Base-by-base conservation (phyloP, 202 grass and related monocot species). In the Hordeum pubiflorum region DNA sequence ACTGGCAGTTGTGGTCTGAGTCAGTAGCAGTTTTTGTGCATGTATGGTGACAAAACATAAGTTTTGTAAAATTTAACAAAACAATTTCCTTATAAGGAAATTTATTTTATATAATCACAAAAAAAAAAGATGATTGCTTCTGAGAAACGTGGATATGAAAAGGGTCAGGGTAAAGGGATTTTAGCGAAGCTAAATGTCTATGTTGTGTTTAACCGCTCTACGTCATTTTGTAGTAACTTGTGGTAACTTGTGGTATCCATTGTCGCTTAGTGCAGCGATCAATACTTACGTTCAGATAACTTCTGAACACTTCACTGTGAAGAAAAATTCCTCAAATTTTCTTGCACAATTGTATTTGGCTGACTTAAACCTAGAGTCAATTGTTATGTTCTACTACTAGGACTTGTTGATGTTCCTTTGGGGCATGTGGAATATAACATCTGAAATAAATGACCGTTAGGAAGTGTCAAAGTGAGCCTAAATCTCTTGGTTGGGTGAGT, bases 171-270 rank as follows among this genome's bases (percentile, higher is more conserved):
- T 21, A 18, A 10, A 1, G 8, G 8, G 26, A 57, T 39, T 18
- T 18, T 37, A 57, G 11, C 29, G 23, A 69, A 68, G 77, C 48
- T 66, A 40, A n/a, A 80, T 80, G 15, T 56, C 66, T 80, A 26
- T 1, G 37, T 5, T 4, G 2, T 68, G 17, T 27, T 7, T 79
- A 79, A 36, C 21, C 55, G 31, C 7, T 79, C 61, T 22, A 37
- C 20, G 21, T 34, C 4, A 37, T 10, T 36, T 52, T 38, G 1
- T 61, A 7, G 32, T 36, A 54, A 24, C 21, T 14, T 2, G n/a
- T 4, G 2, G 32, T 36, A 54, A 24, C 21, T 14, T 2, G n/a
- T 4, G 2, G 0, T 55, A 68, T 79, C 8, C 7, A 63, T 63
- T 3, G 20, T 38, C 14, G 40, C 40, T 76, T 32, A 78, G 27